Evolutionary conservation across 2,329 filamentous ascomycete species (phyloP).

Genomic region (Metarhizium album): DNA sequence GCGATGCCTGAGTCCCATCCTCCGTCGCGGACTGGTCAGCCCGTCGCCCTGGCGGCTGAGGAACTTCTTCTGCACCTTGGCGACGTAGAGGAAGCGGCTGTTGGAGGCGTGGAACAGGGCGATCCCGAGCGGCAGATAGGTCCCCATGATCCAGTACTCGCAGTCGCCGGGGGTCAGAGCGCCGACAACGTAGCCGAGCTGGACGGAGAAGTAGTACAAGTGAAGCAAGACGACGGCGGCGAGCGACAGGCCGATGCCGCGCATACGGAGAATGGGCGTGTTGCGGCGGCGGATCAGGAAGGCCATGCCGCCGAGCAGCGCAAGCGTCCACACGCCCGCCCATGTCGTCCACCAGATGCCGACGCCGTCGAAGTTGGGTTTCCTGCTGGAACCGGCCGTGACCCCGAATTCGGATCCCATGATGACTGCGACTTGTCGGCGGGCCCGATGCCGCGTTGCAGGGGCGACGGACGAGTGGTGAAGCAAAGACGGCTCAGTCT

Average conservation of each 20-base stretch:
- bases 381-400: conserved; percentile 10
- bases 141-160: conserved; percentile 56
- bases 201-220: conserved; percentile 29
- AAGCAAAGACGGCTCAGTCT: too few species aligned
- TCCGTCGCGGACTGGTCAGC: conserved; percentile 9
- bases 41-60: conserved; percentile 1
- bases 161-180: conserved; percentile 32
- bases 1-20: conserved; percentile 15
- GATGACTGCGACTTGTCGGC: background rate
- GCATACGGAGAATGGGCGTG: conserved; percentile 27
- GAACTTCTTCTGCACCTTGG: conserved; percentile 34
- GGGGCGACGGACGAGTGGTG: background rate
- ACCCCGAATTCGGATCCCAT: conserved; percentile 18
- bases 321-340: conserved; percentile 21
- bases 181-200: conserved; percentile 26
- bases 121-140: conserved; percentile 52
- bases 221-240: conserved; percentile 28
- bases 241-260: conserved; percentile 29
- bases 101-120: conserved; percentile 56
- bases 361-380: conserved; percentile 15
- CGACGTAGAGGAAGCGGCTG: conserved; percentile 46
- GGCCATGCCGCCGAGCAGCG: conserved; percentile 26
- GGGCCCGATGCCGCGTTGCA: background rate
- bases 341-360: conserved; percentile 24
- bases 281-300: conserved; percentile 26